A percentile compares a stretch with the other conserved stretches of the same genome.
These are phyloP conservation scores for Magnaporthiopsis incrustans DNA, from an alignment of 2,329 filamentous ascomycete genomes.

Conservation along the genomic window DNA sequence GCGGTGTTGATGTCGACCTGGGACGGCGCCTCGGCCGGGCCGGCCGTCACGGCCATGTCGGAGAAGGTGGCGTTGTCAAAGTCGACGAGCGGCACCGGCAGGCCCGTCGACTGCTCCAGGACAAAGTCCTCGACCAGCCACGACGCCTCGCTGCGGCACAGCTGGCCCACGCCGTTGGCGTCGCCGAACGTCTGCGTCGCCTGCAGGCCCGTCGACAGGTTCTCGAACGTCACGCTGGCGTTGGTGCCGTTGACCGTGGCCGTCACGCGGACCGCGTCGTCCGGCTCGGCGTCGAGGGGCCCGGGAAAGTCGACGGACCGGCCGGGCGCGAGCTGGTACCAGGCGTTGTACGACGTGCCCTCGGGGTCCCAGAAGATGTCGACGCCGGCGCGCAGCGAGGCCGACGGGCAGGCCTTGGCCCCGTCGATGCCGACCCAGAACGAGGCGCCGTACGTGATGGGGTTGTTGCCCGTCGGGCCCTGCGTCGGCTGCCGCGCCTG, in stretches of 20 bases:
- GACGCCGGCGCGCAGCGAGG: conserved; percentile 6
- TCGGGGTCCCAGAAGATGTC: conserved; percentile 7
- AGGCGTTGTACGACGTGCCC: conserved; percentile 6
- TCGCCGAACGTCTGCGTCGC: conserved; percentile 3
- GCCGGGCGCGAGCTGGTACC: conserved; percentile 5
- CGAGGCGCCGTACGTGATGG: conserved; percentile 1
- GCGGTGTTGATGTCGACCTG: not conserved
- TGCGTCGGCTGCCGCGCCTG: conserved; percentile 1
- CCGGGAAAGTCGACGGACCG: conserved; percentile 1
- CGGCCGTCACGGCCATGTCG: not conserved
- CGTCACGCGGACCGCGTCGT: conserved; percentile 1
- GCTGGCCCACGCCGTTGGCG: not conserved
- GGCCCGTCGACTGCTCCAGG: not conserved
- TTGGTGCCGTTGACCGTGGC: not conserved
- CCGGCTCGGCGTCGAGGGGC: conserved; percentile 1
- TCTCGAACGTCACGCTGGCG: not conserved
- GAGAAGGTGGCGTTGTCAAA: not conserved
- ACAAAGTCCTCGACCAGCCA: conserved; percentile 7
- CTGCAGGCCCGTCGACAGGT: conserved; percentile 3
- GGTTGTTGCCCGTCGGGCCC: conserved; percentile 1
- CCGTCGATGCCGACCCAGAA: conserved; percentile 9
- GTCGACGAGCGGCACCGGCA: conserved; percentile 5
- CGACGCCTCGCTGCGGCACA: conserved; percentile 7
- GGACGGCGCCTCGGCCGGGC: not conserved
- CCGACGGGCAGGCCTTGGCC: not conserved